Conservation (phyloP, 192 early-diverging fungal genomes). For the Umbelopsis sp. region DNA sequence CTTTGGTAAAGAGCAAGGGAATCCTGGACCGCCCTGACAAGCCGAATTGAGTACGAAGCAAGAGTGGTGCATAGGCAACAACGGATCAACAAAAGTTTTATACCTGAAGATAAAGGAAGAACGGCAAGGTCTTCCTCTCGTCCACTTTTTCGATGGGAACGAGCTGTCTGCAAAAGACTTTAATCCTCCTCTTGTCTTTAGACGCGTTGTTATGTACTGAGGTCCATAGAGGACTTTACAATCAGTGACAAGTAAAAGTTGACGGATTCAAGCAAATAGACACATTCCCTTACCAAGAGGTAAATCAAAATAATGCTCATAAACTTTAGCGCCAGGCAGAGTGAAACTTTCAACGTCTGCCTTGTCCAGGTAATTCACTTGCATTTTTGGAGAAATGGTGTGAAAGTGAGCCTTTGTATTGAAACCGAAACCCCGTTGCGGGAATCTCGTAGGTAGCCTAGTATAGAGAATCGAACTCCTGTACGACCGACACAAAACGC, state of each 20-base stretch:
- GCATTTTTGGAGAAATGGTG: conserved; percentile 2
- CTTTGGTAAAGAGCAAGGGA: conserved; percentile 51
- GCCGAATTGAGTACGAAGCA: no score
- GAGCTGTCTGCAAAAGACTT: conserved; percentile 58
- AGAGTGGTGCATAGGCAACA: background rate
- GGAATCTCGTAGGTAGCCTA: background rate
- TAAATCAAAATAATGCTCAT: conserved; percentile 60
- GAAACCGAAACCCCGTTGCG: background rate
- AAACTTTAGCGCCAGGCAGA: conserved; percentile 59
- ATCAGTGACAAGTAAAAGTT: background rate
- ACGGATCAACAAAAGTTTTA: background rate
- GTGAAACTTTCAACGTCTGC: conserved; percentile 49
- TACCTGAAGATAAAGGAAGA: conserved; percentile 58
- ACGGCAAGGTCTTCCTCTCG: conserved; percentile 55
- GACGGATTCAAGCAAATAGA: background rate
- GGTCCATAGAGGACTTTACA: background rate
- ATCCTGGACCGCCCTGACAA: conserved; percentile 62
- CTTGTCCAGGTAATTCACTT: conserved; percentile 52
- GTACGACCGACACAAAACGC: no score
- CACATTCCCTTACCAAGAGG: conserved; percentile 45
- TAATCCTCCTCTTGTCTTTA: conserved; percentile 32
- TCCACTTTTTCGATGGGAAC: conserved; percentile 53
- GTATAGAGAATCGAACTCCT: background rate
- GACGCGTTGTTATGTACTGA: conserved; percentile 26
- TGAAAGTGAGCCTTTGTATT: background rate